Evolutionary conservation across 192 early-diverging fungal genomes (phyloP).

Genomic region (Gonapodya sp.): DNA sequence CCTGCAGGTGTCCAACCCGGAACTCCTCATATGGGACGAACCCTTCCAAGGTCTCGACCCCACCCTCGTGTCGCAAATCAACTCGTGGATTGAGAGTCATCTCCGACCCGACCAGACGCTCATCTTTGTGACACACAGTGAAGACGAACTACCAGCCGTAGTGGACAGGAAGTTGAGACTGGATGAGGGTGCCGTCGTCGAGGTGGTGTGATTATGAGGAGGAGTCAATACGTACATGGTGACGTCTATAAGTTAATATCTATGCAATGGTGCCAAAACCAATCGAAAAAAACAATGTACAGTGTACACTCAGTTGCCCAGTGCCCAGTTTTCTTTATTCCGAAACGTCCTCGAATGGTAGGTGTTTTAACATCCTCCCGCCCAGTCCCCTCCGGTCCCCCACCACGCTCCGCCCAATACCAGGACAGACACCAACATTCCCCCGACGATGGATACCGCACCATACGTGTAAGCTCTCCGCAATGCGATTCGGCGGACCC

Average conservation of each 20-base stretch:
- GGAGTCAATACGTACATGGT: background rate
- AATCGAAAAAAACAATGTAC: background rate
- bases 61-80: slow-evolving; percentile 23
- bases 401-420: background rate
- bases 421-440: background rate
- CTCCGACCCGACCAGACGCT: slow-evolving; percentile 33
- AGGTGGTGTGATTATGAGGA: background rate
- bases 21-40: slow-evolving; percentile 44
- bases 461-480: background rate
- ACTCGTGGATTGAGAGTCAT: slow-evolving; percentile 32
- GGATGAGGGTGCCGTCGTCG: background rate
- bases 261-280: background rate
- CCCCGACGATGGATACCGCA: background rate
- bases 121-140: slow-evolving; percentile 46
- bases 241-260: background rate
- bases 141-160: slow-evolving; percentile 38
- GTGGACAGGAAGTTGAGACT: background rate
- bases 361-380: background rate
- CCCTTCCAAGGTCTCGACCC: slow-evolving; percentile 49
- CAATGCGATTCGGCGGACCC: background rate
- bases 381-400: background rate
- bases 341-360: background rate
- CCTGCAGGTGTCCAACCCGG: background rate
- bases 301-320: too few species aligned
- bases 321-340: background rate